Conservation (phyloP, 1,284 basidiomycete genomes). For the Ustilago hordei region DNA sequence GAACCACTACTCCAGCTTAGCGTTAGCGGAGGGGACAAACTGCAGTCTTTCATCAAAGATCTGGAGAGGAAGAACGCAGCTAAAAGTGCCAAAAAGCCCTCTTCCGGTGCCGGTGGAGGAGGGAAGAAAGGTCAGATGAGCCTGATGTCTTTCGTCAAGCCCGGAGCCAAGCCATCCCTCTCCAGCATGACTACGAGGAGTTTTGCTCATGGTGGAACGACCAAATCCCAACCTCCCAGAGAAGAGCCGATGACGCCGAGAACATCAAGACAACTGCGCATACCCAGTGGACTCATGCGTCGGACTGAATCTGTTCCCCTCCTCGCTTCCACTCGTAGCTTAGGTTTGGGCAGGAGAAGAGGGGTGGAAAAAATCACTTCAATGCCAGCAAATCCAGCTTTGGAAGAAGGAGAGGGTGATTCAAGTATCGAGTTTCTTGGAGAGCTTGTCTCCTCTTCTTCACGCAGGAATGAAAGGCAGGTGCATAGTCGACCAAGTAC, state of each 20-base stretch:
- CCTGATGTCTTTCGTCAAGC: background rate
- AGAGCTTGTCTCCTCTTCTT: constrained; percentile 1
- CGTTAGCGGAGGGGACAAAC: constrained; percentile 11
- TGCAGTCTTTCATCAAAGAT: constrained; percentile 9
- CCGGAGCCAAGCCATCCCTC: constrained; percentile 2
- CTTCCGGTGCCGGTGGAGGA: background rate
- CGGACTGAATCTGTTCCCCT: constrained; percentile 28
- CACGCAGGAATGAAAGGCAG: background rate
- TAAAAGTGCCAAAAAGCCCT: background rate
- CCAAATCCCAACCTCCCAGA: background rate
- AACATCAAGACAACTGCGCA: constrained; percentile 18
- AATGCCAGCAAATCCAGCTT: background rate
- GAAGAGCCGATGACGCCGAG: constrained; percentile 9
- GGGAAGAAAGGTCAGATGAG: constrained; percentile 3
- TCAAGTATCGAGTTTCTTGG: constrained; percentile 45
- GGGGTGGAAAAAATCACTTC: constrained; percentile 2
- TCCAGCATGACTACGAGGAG: background rate
- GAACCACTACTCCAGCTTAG: constrained; percentile 33
- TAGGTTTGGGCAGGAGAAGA: background rate
- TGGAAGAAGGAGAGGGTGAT: constrained; percentile 12
- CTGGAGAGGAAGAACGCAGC: constrained; percentile 14
- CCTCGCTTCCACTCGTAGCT: background rate
- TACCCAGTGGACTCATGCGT: constrained; percentile 23
- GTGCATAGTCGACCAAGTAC: constrained; percentile 7
- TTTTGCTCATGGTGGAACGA: background rate